These are phyloP conservation scores for Mycena albidolilacea DNA, from an alignment of 768 basidiomycete species.

Conservation along the genomic window DNA sequence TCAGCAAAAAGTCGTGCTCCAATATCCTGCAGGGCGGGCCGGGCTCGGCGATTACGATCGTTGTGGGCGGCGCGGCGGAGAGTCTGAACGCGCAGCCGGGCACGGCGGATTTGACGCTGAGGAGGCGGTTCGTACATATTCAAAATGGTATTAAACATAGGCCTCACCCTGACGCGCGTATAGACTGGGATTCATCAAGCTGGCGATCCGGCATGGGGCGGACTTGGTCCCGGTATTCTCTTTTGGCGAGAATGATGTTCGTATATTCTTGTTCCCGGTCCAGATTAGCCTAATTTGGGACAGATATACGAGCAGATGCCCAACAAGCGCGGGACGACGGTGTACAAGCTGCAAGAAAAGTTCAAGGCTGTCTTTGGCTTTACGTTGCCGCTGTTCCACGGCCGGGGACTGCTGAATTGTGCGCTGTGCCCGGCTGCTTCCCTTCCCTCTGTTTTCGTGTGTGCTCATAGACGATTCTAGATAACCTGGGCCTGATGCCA, in stretches of 20 bases:
- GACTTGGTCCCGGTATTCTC: conserved; percentile 98
- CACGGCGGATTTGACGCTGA: conserved; percentile 91
- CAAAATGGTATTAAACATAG: neutral
- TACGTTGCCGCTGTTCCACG: conserved; percentile 97
- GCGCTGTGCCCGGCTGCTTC: neutral
- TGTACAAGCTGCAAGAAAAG: conserved; percentile 89
- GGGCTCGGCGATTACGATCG: conserved; percentile 88
- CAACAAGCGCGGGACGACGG: conserved; percentile 91
- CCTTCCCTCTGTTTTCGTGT: neutral
- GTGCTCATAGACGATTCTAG: conserved; percentile 54
- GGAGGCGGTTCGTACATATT: conserved; percentile 67
- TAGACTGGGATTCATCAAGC: conserved; percentile 95
- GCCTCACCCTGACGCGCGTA: conserved; percentile 42
- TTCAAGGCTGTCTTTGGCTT: conserved; percentile 96
- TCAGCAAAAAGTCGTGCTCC: conserved; percentile 90
- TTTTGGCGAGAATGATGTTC: conserved; percentile 98
- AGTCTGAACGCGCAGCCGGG: conserved; percentile 95
- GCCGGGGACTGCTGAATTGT: conserved; percentile 96
- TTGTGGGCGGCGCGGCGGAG: conserved; percentile 97
- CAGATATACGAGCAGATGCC: conserved; percentile 98
- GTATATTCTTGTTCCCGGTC: conserved; percentile 43
- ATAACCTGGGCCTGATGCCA: conserved; percentile 96
- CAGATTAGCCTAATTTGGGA: neutral
- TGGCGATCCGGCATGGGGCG: conserved; percentile 93
- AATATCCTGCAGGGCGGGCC: conserved; percentile 83